Percentiles rank a stretch among this genome's conserved stretches.
phyloP scores from a whole-genome alignment of 1,139 yeast genomes.

The Geotrichum aggregatum region DNA sequence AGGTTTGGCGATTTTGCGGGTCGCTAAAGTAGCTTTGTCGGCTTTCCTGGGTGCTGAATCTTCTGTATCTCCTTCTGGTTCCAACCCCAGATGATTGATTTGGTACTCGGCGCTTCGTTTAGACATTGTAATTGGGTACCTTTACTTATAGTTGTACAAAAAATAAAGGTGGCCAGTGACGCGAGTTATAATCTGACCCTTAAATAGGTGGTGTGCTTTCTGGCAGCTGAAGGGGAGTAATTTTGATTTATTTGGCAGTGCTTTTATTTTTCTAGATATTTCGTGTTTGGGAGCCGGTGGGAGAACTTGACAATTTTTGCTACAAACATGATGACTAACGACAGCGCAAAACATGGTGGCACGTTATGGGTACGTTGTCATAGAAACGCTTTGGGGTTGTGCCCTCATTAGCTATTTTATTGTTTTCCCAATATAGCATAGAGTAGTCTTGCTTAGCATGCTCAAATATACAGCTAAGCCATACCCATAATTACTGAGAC shows the following conservation, averaged over 20 bases:
- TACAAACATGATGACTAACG: too few species aligned
- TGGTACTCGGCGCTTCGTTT: background rate
- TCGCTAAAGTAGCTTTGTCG: constrained; percentile 1
- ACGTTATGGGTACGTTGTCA: too few species aligned
- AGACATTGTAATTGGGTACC: background rate
- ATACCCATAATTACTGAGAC: background rate
- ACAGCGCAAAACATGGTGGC: too few species aligned
- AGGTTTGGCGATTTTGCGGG: constrained; percentile 10
- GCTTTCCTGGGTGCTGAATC: constrained; percentile 2
- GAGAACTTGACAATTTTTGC: too few species aligned
- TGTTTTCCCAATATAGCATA: background rate
- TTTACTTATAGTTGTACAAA: background rate
- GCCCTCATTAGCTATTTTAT: background rate
- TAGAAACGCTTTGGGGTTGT: too few species aligned
- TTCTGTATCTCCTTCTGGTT: background rate
- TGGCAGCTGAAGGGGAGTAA: background rate
- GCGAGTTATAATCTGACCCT: background rate
- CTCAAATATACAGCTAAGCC: background rate
- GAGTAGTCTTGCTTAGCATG: background rate
- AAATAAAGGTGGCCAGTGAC: background rate
- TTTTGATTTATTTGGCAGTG: background rate
- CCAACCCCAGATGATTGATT: background rate
- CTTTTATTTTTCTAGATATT: background rate
- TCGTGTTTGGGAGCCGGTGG: background rate
- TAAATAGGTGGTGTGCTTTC: background rate